These are phyloP conservation scores for Aspergillus mulundensis DNA, from an alignment of 495 filamentous ascomycete genomes.

Conservation along the genomic window DNA sequence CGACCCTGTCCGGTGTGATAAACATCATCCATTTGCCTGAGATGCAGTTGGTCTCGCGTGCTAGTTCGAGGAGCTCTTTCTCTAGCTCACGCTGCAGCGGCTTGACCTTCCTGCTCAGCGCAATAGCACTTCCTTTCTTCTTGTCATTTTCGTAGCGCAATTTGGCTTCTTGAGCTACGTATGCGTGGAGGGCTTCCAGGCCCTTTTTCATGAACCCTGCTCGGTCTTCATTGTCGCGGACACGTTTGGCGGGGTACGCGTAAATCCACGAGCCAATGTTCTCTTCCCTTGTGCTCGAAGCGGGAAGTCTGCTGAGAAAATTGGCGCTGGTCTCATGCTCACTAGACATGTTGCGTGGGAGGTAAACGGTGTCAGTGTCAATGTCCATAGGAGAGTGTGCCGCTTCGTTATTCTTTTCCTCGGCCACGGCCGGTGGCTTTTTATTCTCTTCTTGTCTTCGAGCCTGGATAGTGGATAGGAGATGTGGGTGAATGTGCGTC, in stretches of 20 bases:
- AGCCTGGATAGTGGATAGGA: constrained; percentile 32
- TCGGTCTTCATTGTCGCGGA: constrained; percentile 22
- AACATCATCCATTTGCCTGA: constrained; percentile 91
- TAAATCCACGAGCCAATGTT: constrained; percentile 60
- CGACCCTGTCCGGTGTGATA: constrained; percentile 48
- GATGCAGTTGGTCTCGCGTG: constrained; percentile 49
- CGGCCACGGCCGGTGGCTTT: no score
- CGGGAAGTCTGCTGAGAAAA: constrained; percentile 65
- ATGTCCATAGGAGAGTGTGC: constrained; percentile 8
- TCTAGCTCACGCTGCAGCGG: constrained; percentile 49
- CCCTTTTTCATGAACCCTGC: neutral
- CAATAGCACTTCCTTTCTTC: constrained; percentile 14
- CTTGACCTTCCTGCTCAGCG: constrained; percentile 46
- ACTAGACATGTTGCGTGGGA: constrained; percentile 38
- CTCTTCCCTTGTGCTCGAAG: constrained; percentile 47
- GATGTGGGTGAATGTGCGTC: constrained; percentile 28
- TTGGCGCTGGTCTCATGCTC: constrained; percentile 53
- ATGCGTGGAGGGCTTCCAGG: neutral
- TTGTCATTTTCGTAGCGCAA: constrained; percentile 33
- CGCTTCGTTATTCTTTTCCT: neutral
- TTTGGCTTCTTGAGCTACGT: constrained; percentile 11
- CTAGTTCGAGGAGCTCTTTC: constrained; percentile 52
- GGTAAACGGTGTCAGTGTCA: neutral
- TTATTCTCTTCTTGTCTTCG: neutral
- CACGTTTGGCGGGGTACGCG: constrained; percentile 43